Base-by-base conservation (phyloP, 257 asterid species). In the Echium plantagineum region DNA sequence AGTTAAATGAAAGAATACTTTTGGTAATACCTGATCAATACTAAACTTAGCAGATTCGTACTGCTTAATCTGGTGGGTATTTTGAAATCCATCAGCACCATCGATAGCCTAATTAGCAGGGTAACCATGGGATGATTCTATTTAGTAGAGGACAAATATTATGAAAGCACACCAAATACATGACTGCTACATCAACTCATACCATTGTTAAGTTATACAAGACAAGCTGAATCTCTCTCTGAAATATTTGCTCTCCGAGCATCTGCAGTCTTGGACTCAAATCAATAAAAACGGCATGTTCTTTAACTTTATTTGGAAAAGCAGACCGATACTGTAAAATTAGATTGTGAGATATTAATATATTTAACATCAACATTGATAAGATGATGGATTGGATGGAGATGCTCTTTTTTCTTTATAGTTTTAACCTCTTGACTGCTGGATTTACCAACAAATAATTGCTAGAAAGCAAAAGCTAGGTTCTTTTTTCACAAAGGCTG, bases 71-170 rank as follows among this genome's bases (percentile, higher is more conserved):
- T 78, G 89, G 82, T 93, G 97, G 64, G 95, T 86, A 72, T 93
- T 89, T 65, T 83, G 95, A 69, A 89, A 93, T 62, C 99, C 97
- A 69, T 81, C 79, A 55, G 97, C 96, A 55, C 96, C 94, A 72
- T 93, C 97, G 52, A 93, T 80, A 66, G 86, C 96, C 99, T 93
- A 72, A 63, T 57, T 64, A 72, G 60, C 65, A 69, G 70, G 61
- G 64, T 53, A 61, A 52, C 13, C 4, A 38, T 21, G 15, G 26
- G 58, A 30, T 15, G 24, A 7, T 18, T 53, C 49, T n/a, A n/a
- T 10, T 21, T 53, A n/a, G 18, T 47, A 47, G 21, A 63, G 30
- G 12, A 28, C 6, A 16, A 19, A 2, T 6, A 32, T 21, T 63
- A 38, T 35, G 46, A 35, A 8, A 58, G 19, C 24, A 61, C 20